phyloP scores from a whole-genome alignment of 768 basidiomycete species.

The Russula griseocarnosa region DNA sequence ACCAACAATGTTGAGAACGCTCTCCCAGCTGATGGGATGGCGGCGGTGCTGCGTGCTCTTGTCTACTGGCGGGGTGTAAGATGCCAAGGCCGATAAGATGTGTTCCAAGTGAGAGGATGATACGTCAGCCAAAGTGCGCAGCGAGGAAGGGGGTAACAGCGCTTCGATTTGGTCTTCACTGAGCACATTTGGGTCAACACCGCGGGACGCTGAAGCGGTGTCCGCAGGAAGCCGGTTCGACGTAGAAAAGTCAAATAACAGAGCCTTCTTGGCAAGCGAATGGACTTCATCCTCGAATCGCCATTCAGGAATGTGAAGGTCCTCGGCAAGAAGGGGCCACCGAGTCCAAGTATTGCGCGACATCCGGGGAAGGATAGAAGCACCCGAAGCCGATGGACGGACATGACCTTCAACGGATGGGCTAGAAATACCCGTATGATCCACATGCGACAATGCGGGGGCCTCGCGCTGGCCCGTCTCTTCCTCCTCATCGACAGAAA shows the following conservation, averaged over 20 bases:
- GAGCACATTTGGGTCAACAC: not conserved
- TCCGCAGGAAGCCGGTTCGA: constrained; percentile 3
- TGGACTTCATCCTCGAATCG: constrained; percentile 63
- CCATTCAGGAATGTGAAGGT: constrained; percentile 68
- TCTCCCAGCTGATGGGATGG: constrained; percentile 58
- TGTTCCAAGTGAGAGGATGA: constrained; percentile 46
- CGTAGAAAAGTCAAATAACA: constrained; percentile 29
- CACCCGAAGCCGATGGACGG: not conserved
- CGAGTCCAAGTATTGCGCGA: constrained; percentile 60
- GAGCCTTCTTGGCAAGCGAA: constrained; percentile 41
- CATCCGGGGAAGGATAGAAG: constrained; percentile 11
- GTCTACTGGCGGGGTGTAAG: constrained; percentile 51
- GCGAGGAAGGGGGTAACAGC: constrained; percentile 35
- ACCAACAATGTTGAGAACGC: constrained; percentile 52
- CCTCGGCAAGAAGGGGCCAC: constrained; percentile 65
- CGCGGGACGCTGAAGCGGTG: constrained; percentile 19
- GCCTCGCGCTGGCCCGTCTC: constrained; percentile 11
- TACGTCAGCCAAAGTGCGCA: constrained; percentile 41
- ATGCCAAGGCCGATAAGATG: constrained; percentile 51
- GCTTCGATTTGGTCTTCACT: constrained; percentile 33
- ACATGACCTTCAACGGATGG: constrained; percentile 10
- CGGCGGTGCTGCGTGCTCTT: constrained; percentile 64
- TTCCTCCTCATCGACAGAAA: constrained; percentile 14
- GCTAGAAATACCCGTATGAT: not conserved
- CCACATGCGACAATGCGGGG: constrained; percentile 10